Percentiles rank a stretch among this genome's conserved stretches.
phyloP scores from a whole-genome alignment of 306 rosid genomes.

The Sicyos edulis region DNA sequence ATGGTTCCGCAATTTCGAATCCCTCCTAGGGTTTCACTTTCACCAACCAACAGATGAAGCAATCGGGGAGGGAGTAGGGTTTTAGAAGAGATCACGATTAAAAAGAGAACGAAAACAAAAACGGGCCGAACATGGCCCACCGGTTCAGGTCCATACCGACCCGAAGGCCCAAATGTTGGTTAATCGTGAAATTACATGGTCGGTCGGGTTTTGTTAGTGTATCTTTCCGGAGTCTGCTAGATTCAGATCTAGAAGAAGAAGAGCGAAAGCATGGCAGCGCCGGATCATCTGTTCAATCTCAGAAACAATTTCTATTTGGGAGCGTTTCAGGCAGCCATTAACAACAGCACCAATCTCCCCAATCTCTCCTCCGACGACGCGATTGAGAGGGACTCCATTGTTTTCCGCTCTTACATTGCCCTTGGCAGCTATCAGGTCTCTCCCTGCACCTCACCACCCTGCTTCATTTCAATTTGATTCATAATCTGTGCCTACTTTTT shows the following conservation, averaged over 20 bases:
- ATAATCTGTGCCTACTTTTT: background rate
- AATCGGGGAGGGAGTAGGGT: background rate
- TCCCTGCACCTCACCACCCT: background rate
- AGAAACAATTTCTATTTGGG: slow-evolving; percentile 89
- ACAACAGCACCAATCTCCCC: slow-evolving; percentile 53
- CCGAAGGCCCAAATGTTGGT: slow-evolving; percentile 6
- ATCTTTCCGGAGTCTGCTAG: background rate
- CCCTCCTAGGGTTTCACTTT: slow-evolving; percentile 12
- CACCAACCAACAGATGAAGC: background rate
- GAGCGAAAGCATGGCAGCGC: slow-evolving; percentile 33
- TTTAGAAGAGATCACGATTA: too few relatives aligned
- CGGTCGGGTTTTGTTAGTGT: background rate
- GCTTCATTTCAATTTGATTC: slow-evolving; percentile 7
- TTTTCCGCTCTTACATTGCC: slow-evolving; percentile 85
- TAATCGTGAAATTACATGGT: background rate
- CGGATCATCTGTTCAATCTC: slow-evolving; percentile 75
- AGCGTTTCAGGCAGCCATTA: slow-evolving; percentile 87
- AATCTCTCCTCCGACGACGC: slow-evolving; percentile 72
- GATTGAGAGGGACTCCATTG: slow-evolving; percentile 69
- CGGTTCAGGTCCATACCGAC: slow-evolving; percentile 1
- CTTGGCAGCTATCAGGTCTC: slow-evolving; percentile 59
- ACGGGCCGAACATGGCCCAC: slow-evolving; percentile 11
- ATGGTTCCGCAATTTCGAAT: slow-evolving; percentile 29
- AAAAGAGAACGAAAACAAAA: too few relatives aligned
- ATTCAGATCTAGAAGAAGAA: slow-evolving; percentile 19